A percentile compares a stretch with the other conserved stretches of the same genome.
Conservation (phyloP, 805 yeast species). For the Grigorovia humatica region DNA sequence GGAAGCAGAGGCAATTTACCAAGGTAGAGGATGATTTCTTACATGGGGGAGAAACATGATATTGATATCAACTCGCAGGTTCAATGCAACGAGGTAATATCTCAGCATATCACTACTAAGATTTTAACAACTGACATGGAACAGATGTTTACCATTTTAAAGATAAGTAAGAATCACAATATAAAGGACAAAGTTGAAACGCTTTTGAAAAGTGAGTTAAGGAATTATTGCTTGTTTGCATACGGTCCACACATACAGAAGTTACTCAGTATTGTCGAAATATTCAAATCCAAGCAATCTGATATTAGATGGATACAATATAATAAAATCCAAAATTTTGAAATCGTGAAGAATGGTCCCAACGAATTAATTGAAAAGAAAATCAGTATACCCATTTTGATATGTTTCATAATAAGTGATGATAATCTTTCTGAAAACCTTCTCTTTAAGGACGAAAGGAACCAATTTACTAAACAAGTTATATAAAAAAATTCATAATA, state of each 20-base stretch:
- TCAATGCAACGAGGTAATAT: neutral
- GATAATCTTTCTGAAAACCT: neutral
- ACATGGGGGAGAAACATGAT: neutral
- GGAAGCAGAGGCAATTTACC: neutral
- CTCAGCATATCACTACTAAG: neutral
- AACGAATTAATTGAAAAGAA: slow-evolving; percentile 21
- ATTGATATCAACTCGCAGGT: neutral
- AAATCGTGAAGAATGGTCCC: slow-evolving; percentile 12
- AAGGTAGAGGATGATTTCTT: neutral
- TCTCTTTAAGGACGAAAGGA: slow-evolving; percentile 4
- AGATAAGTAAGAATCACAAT: neutral
- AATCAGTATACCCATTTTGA: slow-evolving; percentile 16
- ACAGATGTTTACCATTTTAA: neutral
- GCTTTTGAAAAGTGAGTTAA: neutral
- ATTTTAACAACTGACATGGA: neutral
- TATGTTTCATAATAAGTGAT: slow-evolving; percentile 5
- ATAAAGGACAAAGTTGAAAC: neutral
- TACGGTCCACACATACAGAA: slow-evolving; percentile 24
- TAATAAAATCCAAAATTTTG: slow-evolving; percentile 18
- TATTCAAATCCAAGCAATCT: slow-evolving; percentile 10
- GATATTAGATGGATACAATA: slow-evolving; percentile 9
- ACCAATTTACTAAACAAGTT: slow-evolving; percentile 11
- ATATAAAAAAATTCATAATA: neutral
- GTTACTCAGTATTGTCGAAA: slow-evolving; percentile 18
- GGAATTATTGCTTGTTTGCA: slow-evolving; percentile 11